phyloP scores from a whole-genome alignment of 2,329 filamentous ascomycete genomes.

The Sordariomycetes sp. region DNA sequence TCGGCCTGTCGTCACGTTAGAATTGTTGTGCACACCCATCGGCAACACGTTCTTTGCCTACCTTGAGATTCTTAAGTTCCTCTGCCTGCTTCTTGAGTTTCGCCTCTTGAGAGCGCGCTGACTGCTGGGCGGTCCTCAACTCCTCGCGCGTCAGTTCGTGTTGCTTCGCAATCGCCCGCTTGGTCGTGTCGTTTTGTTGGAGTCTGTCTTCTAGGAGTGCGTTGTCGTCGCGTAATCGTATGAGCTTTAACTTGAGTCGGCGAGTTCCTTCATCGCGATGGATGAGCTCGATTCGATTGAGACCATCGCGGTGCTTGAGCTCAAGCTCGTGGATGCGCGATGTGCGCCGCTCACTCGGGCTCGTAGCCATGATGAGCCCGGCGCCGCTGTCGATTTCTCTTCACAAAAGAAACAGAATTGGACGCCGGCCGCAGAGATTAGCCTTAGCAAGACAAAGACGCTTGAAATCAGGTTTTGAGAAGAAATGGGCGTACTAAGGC shows the following conservation, averaged over 20 bases:
- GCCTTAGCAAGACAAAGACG: too few relatives aligned
- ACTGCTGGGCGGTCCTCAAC: constrained; percentile 32
- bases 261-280: constrained; percentile 68
- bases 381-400: too few relatives aligned
- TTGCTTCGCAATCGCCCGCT: constrained; percentile 35
- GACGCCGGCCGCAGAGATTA: background rate
- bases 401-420: background rate
- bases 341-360: too few relatives aligned
- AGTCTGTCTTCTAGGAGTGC: constrained; percentile 57
- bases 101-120: constrained; percentile 33
- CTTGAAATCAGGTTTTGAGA: background rate
- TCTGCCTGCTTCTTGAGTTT: constrained; percentile 38
- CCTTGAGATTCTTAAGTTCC: constrained; percentile 38
- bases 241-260: constrained; percentile 56
- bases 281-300: constrained; percentile 57
- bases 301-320: constrained; percentile 56
- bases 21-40: too few relatives aligned
- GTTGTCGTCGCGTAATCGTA: constrained; percentile 69
- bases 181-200: constrained; percentile 47
- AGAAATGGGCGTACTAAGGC: background rate
- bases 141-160: constrained; percentile 29
- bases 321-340: constrained; percentile 50
- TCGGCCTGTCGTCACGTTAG: constrained; percentile 66
- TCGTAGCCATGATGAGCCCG: too few relatives aligned
- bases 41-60: too few relatives aligned